Evolutionary conservation across 495 filamentous ascomycete genomes (phyloP).

Genomic region (Podospora pseudopauciseta): DNA sequence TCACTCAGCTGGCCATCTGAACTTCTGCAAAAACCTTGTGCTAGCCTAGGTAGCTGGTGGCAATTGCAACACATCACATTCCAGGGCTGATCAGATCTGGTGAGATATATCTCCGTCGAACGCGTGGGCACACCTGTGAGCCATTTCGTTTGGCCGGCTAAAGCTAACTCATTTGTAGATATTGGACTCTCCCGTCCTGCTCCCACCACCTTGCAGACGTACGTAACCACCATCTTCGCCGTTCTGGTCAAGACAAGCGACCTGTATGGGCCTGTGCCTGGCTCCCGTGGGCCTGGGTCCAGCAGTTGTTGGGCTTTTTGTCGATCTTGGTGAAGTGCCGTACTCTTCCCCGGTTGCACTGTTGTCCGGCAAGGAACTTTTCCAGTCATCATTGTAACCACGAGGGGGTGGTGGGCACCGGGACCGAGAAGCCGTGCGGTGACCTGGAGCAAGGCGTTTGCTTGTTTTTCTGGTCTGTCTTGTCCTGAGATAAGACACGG

Average conservation of each 20-base stretch:
- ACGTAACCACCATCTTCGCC: conserved; percentile 2
- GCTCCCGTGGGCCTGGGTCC: background rate
- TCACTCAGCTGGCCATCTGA: background rate
- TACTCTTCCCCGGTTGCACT: conserved; percentile 4
- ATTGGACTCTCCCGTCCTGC: background rate
- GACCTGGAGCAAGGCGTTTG: background rate
- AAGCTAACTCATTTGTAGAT: conserved; percentile 4
- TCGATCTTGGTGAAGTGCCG: background rate
- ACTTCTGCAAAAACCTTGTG: background rate
- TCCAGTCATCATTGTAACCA: background rate
- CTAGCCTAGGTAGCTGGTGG: background rate
- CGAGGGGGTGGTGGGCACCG: background rate
- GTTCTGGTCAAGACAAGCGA: background rate
- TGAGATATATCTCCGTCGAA: background rate
- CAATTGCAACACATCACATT: background rate
- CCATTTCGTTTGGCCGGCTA: conserved; percentile 2
- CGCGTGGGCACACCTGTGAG: background rate
- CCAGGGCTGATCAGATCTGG: background rate
- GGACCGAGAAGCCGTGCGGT: background rate
- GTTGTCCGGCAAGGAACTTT: background rate
- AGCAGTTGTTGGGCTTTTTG: background rate
- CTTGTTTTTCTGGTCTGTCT: background rate
- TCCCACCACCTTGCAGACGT: background rate
- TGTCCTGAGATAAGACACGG: background rate
- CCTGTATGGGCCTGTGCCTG: background rate